These are phyloP conservation scores for Citrus maxima DNA, from an alignment of 345 rosid genomes.

Conservation along the genomic window DNA sequence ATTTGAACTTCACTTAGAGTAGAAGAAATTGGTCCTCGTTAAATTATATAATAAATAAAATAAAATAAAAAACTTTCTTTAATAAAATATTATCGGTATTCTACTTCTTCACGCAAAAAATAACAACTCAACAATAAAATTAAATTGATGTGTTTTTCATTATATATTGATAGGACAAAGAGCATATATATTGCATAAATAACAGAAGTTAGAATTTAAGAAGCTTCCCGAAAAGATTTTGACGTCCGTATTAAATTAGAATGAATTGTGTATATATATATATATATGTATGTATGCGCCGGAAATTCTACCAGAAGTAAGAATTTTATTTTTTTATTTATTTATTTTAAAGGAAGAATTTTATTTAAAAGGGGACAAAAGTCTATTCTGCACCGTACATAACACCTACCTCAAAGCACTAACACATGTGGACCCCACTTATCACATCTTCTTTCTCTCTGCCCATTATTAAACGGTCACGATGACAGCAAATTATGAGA, in stretches of 20 bases:
- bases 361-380: neutral
- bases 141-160: neutral
- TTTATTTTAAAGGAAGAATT: too few species aligned
- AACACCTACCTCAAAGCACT: neutral
- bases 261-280: neutral
- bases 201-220: neutral
- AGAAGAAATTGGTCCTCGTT: too few species aligned
- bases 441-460: neutral
- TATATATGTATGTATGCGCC: too few species aligned
- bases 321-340: neutral
- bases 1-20: too few species aligned
- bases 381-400: neutral
- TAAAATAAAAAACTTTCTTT: too few species aligned
- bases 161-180: neutral
- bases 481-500: neutral
- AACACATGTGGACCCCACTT: neutral
- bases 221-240: neutral
- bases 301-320: neutral
- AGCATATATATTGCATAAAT: neutral
- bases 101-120: neutral
- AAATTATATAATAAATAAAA: too few species aligned
- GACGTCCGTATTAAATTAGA: neutral
- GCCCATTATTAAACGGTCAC: neutral
- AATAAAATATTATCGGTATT: rapidly evolving
- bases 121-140: neutral